Conservation (phyloP, 805 yeast genomes). For the Yueomyces sp. region DNA sequence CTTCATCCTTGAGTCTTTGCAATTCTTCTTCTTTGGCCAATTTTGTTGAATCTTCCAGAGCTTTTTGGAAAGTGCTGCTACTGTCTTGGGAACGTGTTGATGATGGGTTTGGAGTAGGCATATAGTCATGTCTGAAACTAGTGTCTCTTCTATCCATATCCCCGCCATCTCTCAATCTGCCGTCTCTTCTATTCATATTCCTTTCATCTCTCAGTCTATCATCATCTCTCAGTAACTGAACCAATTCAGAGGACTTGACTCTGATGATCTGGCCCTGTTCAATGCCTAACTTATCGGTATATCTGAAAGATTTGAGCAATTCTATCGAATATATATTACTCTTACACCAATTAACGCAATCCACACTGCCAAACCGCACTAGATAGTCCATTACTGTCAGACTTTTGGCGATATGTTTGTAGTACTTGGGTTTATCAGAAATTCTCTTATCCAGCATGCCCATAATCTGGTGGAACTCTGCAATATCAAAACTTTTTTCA, state of each 20-base stretch:
- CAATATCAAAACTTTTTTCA: conserved; percentile 50
- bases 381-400: conserved; percentile 76
- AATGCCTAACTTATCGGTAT: conserved; percentile 50
- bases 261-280: conserved; percentile 87
- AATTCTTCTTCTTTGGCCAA: conserved; percentile 78
- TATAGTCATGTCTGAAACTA: conserved; percentile 12
- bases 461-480: conserved; percentile 78
- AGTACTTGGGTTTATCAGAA: conserved; percentile 91
- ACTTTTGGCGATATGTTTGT: conserved; percentile 93
- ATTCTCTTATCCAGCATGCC: conserved; percentile 85
- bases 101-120: conserved; percentile 2
- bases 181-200: conserved; percentile 21
- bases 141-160: conserved; percentile 20
- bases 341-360: conserved; percentile 82
- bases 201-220: conserved; percentile 69
- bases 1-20: conserved; percentile 28
- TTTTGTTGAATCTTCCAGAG: conserved; percentile 62
- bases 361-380: conserved; percentile 74
- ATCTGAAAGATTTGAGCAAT: conserved; percentile 78
- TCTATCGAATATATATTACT: conserved; percentile 80
- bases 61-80: conserved; percentile 68
- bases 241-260: conserved; percentile 81
- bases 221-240: conserved; percentile 62
- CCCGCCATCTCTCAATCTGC: conserved; percentile 49
- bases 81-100: conserved; percentile 27